Evolutionary conservation across 257 asterid genomes (phyloP).

Genomic region (Lycium barbarum): DNA sequence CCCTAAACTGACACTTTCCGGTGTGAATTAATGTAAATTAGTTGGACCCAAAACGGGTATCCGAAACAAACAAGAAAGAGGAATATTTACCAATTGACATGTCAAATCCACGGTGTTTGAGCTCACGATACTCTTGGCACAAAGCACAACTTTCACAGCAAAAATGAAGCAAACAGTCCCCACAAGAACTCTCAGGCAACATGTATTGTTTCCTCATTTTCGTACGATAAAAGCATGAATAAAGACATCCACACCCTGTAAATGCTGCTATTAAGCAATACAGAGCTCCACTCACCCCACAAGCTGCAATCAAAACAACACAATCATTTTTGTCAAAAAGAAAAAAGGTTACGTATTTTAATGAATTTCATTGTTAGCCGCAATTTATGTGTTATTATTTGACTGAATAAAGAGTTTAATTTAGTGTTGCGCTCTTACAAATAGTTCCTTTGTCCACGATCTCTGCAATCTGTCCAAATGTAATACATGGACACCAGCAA

Average conservation of each 20-base stretch:
- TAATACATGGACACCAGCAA: constrained; percentile 42
- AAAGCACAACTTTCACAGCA: constrained; percentile 42
- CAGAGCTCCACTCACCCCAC: constrained; percentile 33
- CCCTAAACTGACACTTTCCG: too few species aligned
- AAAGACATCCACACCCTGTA: constrained; percentile 35
- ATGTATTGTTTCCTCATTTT: constrained; percentile 34
- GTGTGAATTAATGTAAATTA: too few species aligned
- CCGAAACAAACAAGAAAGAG: too few species aligned
- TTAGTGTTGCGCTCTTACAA: constrained; percentile 20
- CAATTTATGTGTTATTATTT: too few species aligned
- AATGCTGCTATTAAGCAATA: constrained; percentile 16
- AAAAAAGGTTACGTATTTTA: too few species aligned
- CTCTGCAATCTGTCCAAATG: constrained; percentile 48
- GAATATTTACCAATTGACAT: constrained; percentile 16
- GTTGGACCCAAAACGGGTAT: too few species aligned
- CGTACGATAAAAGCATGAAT: constrained; percentile 40
- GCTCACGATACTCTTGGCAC: constrained; percentile 47
- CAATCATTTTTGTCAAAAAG: not conserved
- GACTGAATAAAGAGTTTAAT: not conserved
- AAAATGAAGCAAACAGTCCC: constrained; percentile 37
- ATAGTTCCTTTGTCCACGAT: constrained; percentile 39
- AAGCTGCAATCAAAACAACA: constrained; percentile 16
- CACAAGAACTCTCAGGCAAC: constrained; percentile 34
- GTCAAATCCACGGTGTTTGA: constrained; percentile 40
- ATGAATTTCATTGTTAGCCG: not conserved